Conservation (phyloP, 192 early-diverging fungal species). For the Funneliformis mosseae region DNA sequence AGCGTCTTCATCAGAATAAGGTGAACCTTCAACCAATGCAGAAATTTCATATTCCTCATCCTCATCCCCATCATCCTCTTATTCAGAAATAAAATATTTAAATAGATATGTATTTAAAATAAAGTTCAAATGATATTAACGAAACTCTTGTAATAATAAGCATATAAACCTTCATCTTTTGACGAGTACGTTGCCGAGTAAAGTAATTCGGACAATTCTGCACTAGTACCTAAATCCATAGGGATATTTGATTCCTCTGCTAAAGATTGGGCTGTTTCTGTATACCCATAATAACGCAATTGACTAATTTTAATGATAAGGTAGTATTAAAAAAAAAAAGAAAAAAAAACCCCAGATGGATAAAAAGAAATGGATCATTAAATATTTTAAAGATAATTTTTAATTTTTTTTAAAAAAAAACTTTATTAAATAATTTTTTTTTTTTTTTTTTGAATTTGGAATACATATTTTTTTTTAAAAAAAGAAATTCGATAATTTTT, state of each 20-base stretch:
- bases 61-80: constrained; percentile 41
- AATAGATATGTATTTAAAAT: too few species aligned
- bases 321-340: not conserved
- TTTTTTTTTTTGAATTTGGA: too few species aligned
- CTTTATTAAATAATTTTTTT: too few species aligned
- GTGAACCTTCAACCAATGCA: constrained; percentile 29
- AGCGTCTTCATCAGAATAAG: constrained; percentile 33
- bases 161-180: constrained; percentile 53
- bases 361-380: not conserved
- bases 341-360: not conserved
- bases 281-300: constrained; percentile 48
- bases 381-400: too few species aligned
- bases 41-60: constrained; percentile 42
- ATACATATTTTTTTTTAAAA: too few species aligned
- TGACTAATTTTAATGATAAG: constrained; percentile 34
- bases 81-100: not conserved
- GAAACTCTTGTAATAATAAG: not conserved
- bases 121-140: too few species aligned
- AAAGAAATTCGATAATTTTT: too few species aligned
- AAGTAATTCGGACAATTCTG: constrained; percentile 64
- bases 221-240: constrained; percentile 61
- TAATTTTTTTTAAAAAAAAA: too few species aligned
- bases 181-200: constrained; percentile 61
- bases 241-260: constrained; percentile 67
- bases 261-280: constrained; percentile 58